phyloP scores from a whole-genome alignment of 2,329 filamentous ascomycete genomes.

The Daldinia sp. region DNA sequence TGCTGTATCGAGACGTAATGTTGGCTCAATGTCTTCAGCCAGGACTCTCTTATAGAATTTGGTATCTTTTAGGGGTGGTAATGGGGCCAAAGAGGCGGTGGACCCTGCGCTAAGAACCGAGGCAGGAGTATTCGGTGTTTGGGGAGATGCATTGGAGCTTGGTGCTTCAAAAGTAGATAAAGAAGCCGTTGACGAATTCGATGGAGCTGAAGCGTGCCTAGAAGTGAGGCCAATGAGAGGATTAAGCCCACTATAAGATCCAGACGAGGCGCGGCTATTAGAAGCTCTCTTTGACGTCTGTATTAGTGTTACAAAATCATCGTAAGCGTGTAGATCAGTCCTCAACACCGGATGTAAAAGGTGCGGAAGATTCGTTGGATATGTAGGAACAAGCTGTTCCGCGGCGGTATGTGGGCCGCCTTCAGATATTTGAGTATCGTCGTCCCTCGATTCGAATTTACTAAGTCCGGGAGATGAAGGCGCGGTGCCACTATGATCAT shows the following conservation, averaged over 20 bases:
- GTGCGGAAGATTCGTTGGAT: constrained; percentile 78
- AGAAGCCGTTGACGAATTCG: constrained; percentile 69
- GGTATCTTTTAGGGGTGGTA: constrained; percentile 81
- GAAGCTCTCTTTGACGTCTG: constrained; percentile 69
- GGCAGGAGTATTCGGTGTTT: constrained; percentile 66
- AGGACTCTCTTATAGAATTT: constrained; percentile 93
- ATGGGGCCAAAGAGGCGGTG: constrained; percentile 47
- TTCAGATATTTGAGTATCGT: constrained; percentile 51
- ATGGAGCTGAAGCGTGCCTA: constrained; percentile 57
- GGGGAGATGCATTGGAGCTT: constrained; percentile 62
- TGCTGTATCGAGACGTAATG: constrained; percentile 85
- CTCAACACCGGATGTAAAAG: constrained; percentile 84
- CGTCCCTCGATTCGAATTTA: constrained; percentile 69
- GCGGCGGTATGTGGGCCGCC: constrained; percentile 50
- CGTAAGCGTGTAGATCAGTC: constrained; percentile 80
- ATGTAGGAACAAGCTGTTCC: constrained; percentile 60
- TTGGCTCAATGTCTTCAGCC: constrained; percentile 92
- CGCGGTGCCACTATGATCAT: constrained; percentile 77
- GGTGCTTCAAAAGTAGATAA: constrained; percentile 57
- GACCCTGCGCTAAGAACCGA: constrained; percentile 59
- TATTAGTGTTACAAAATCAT: constrained; percentile 84
- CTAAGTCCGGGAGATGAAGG: constrained; percentile 83
- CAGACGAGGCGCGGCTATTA: constrained; percentile 74
- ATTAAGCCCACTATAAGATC: constrained; percentile 71
- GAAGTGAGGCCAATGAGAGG: constrained; percentile 61